Conservation (phyloP, 495 filamentous ascomycete species). For the Thozetella sp. region DNA sequence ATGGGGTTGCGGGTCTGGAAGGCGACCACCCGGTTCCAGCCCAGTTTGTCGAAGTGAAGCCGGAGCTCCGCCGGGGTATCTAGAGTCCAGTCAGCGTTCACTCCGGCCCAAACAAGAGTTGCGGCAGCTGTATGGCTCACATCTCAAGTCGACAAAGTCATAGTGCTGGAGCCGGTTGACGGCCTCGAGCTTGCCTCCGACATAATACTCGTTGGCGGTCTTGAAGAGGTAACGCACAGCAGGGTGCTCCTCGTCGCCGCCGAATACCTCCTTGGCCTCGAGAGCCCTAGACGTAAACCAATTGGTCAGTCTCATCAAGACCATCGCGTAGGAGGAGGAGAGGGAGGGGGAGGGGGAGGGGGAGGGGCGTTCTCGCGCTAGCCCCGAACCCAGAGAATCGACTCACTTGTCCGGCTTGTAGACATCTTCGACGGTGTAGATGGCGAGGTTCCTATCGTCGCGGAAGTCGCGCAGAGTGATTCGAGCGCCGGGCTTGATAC, state of each 20-base stretch:
- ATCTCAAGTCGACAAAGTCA: constrained; percentile 96
- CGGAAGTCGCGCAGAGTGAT: constrained; percentile 92
- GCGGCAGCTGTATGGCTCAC: constrained; percentile 36
- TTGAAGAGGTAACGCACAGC: constrained; percentile 87
- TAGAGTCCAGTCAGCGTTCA: constrained; percentile 29
- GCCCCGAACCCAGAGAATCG: too few species aligned
- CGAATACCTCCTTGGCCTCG: constrained; percentile 93
- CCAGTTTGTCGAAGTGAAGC: constrained; percentile 97
- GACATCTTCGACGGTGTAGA: constrained; percentile 93
- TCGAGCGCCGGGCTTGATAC: constrained; percentile 76
- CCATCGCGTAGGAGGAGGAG: constrained; percentile 4
- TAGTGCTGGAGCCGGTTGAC: constrained; percentile 96
- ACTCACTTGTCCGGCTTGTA: constrained; percentile 96
- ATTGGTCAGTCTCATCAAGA: constrained; percentile 32
- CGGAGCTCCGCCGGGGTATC: constrained; percentile 95
- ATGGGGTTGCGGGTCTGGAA: constrained; percentile 99
- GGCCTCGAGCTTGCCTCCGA: constrained; percentile 93
- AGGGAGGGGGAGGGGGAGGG: constrained; percentile 9
- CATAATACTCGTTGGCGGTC: constrained; percentile 81
- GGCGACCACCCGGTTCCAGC: constrained; percentile 94
- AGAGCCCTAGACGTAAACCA: constrained; percentile 61
- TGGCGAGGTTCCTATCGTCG: constrained; percentile 93
- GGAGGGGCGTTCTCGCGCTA: too few species aligned
- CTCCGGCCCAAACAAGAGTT: neutral
- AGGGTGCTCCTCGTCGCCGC: constrained; percentile 90